Base-by-base conservation (phyloP, 495 filamentous ascomycete genomes). In the Daldinia caldariorum region DNA sequence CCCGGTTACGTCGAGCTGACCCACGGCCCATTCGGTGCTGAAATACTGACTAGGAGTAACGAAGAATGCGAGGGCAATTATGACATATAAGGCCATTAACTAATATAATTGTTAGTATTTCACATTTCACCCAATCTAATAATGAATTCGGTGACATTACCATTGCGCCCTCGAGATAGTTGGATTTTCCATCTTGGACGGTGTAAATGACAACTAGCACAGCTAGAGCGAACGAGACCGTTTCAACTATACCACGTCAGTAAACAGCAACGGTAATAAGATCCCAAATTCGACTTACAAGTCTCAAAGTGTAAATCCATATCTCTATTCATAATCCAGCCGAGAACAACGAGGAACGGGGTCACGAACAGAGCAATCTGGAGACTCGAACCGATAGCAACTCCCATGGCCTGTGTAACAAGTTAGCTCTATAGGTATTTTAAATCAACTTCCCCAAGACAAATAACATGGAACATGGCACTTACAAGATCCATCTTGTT, bases 341-440 rank as follows among this genome's bases (percentile, higher is more conserved):
- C 94, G 3, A 97, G 83, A 66, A 97, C 91, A 58, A 97, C 94
- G 55, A 97, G 82, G 79, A 92, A 90, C 0, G 94, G 94, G 0
- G 94, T 97, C 34, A 97, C 93, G 35, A 97, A 89, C 37, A 97
- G 85, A 4, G 94, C 94, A 74, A 99, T 97, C 79, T 99, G 94
- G 82, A 99, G 89, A 77, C 91, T 92, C 74, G 89, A 93, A 37
- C 94, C 94, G 67, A 99, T 93, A 8, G 94, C 95, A 22, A 97
- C 94, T 16, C 92, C 91, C 80, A 99, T 92, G 16, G 94, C 94
- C 73, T 75, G 32, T 9, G 56, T n/a, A n/a, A 51, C 41, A 26
- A 26, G 34, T 75, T 45, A 74, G 67, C 18, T 32, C 20, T 18
- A n/a, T n/a, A n/a, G n/a, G 32, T 37, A 26, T 26, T 26, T 2